These are phyloP conservation scores for Jamesozyma rosinii DNA, from an alignment of 805 yeast species.

Conservation along the genomic window DNA sequence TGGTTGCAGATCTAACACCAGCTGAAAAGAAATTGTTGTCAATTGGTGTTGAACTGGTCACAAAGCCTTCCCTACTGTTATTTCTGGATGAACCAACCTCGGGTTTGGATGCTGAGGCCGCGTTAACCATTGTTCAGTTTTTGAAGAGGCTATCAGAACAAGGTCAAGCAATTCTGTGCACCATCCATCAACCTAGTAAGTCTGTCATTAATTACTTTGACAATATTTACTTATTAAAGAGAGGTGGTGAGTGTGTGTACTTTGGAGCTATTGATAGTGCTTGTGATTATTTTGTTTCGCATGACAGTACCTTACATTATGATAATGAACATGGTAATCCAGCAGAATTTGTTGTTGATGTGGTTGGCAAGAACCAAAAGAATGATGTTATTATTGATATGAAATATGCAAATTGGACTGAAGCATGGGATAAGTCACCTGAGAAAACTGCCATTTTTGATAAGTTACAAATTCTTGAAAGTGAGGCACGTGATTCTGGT, in stretches of 20 bases:
- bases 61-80: constrained; percentile 44
- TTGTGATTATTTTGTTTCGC: constrained; percentile 41
- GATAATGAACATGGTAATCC: constrained; percentile 45
- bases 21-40: constrained; percentile 47
- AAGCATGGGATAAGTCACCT: constrained; percentile 18
- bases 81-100: constrained; percentile 57
- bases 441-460: constrained; percentile 7
- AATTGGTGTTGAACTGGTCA: constrained; percentile 47
- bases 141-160: constrained; percentile 41
- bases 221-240: constrained; percentile 49
- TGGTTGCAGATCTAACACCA: constrained; percentile 47
- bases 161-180: constrained; percentile 50
- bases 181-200: constrained; percentile 63
- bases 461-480: constrained; percentile 10
- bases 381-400: constrained; percentile 2
- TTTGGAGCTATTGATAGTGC: constrained; percentile 65
- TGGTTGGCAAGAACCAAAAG: constrained; percentile 54
- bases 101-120: constrained; percentile 50
- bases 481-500: constrained; percentile 12
- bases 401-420: constrained; percentile 10
- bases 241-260: constrained; percentile 64
- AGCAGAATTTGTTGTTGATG: constrained; percentile 65
- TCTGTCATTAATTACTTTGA: constrained; percentile 51
- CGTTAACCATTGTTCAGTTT: constrained; percentile 49
- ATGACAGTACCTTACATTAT: constrained; percentile 54